phyloP scores from a whole-genome alignment of 345 rosid genomes.

The Aethionema arabicum region DNA sequence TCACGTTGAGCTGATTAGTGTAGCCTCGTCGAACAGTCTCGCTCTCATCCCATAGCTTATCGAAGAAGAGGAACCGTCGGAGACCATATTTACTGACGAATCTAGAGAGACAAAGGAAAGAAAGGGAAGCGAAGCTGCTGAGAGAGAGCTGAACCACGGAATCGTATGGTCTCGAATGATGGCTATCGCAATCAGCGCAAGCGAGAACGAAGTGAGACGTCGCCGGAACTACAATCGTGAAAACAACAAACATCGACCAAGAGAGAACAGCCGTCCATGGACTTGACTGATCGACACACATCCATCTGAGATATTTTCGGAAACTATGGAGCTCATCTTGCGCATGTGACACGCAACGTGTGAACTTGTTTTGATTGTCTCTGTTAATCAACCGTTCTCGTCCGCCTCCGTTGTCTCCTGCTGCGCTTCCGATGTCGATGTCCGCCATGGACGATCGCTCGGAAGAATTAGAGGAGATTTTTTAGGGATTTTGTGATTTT shows the following conservation, averaged over 20 bases:
- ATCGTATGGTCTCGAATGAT: constrained; percentile 70
- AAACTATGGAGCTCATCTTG: constrained; percentile 79
- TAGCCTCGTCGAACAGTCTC: constrained; percentile 69
- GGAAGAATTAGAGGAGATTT: constrained; percentile 15
- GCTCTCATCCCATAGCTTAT: constrained; percentile 89
- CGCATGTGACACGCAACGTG: constrained; percentile 56
- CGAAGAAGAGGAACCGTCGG: constrained; percentile 79
- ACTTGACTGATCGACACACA: constrained; percentile 88
- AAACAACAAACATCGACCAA: constrained; percentile 66
- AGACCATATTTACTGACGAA: constrained; percentile 69
- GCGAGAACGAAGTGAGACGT: constrained; percentile 81
- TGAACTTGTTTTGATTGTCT: constrained; percentile 32
- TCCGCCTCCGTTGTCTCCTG: constrained; percentile 10
- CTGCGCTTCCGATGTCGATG: constrained; percentile 45
- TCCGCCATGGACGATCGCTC: constrained; percentile 40
- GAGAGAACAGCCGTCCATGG: constrained; percentile 55
- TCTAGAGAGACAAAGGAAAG: constrained; percentile 64
- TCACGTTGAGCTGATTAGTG: constrained; percentile 78
- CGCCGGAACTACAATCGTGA: constrained; percentile 62
- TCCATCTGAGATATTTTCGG: constrained; percentile 73
- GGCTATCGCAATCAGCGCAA: constrained; percentile 69
- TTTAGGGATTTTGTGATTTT: neutral
- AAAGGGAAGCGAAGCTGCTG: constrained; percentile 62
- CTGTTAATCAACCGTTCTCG: constrained; percentile 38
- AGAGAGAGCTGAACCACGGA: constrained; percentile 78